Conservation (phyloP, 441 rosid species). For the Erodium moschatum region DNA sequence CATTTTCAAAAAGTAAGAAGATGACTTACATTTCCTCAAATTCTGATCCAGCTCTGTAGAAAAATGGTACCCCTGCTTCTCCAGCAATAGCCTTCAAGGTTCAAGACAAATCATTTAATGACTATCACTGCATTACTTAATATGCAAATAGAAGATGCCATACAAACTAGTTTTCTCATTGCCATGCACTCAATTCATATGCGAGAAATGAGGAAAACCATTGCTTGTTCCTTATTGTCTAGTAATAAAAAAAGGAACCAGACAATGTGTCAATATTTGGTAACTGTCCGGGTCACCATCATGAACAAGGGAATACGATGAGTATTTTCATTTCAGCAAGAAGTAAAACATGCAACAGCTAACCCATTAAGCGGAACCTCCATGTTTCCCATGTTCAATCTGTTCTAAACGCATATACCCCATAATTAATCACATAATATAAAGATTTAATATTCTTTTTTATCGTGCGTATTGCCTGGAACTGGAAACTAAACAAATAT, state of each 20-base stretch:
- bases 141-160: too few relatives aligned
- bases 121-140: not conserved
- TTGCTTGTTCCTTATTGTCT: not conserved
- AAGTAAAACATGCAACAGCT: not conserved
- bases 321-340: not conserved
- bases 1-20: conserved; percentile 6
- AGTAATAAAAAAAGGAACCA: not conserved
- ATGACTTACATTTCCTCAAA: conserved; percentile 93
- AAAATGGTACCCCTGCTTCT: conserved; percentile 99
- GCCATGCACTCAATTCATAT: not conserved
- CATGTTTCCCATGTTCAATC: not conserved
- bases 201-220: not conserved
- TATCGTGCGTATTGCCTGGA: not conserved
- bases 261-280: not conserved
- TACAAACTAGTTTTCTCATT: not conserved
- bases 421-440: not conserved
- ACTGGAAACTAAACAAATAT: not conserved
- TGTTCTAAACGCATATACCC: not conserved
- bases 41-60: conserved; percentile 97
- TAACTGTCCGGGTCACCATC: conserved; percentile 1
- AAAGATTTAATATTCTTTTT: not conserved
- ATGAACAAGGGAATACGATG: not conserved
- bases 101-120: conserved; percentile 21
- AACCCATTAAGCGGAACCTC: not conserved
- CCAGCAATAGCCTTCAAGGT: conserved; percentile 88